Base-by-base conservation (phyloP, 176 grass and related monocot genomes). In the Areca catechu region DNA sequence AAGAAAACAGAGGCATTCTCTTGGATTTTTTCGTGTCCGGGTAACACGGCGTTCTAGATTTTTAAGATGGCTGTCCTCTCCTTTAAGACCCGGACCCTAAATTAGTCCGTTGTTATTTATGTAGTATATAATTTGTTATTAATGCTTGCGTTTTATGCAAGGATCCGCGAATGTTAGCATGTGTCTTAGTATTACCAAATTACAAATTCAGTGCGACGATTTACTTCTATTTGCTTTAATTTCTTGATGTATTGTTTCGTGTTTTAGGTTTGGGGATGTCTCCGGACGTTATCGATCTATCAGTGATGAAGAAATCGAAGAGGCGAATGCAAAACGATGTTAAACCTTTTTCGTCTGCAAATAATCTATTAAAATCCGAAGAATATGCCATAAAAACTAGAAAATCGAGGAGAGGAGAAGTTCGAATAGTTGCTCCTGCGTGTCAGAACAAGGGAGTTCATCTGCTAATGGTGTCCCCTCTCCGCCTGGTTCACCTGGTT, bases 391-490 rank as follows among this genome's bases (percentile, higher is more conserved):
- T 55, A 54, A 67, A 67, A 51, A n/a, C n/a, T 51, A 67, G 43
- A 51, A 67, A 67, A 15, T 54, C 1, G 65, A 67, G n/a, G 65
- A 67, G 54, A 67, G 65, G 14, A 67, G 65, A 55, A 67, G 51
- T 43, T 55, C 65, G 16, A 67, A 54, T n/a, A 67, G 65, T 16
- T n/a, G 51, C 34, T 67, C 65, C 24, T 34, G 65, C 14, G 16
- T 54, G 56, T 54, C 27, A 43, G 65, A 67, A 30, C 65, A 54
- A 67, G 51, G 24, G 23, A 37, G 65, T 21, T 43, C 65, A 43
- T 67, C 65, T 20, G 19, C 65, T 22, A 67, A 67, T 67, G 25
- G 16, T 2, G 14, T 54, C 34, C 20, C 7, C 28, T 51, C 19
- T 20, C 51, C 51, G 14, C 54, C 27, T 55, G 50, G 18, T 5